These are phyloP conservation scores for Groenewaldozyma tartarivorans DNA, from an alignment of 805 yeast genomes.

Conservation along the genomic window DNA sequence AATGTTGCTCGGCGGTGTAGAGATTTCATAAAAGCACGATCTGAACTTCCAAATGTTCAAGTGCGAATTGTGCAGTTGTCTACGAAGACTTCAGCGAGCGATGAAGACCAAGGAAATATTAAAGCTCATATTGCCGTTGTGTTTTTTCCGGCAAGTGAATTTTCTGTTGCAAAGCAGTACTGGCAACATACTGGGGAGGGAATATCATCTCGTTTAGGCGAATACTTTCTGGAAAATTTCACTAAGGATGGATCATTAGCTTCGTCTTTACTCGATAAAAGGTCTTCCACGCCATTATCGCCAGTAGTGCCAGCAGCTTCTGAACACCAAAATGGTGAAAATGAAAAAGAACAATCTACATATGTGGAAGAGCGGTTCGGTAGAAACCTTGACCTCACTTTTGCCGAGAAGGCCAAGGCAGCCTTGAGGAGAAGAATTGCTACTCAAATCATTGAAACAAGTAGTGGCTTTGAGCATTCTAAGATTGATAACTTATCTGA, in stretches of 20 bases:
- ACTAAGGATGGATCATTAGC: slow-evolving; percentile 21
- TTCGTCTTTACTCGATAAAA: slow-evolving; percentile 1
- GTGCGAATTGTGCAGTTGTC: slow-evolving; percentile 65
- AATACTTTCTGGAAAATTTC: slow-evolving; percentile 51
- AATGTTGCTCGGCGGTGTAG: slow-evolving; percentile 77
- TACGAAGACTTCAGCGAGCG: slow-evolving; percentile 34
- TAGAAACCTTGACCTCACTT: slow-evolving; percentile 70
- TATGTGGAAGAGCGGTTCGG: slow-evolving; percentile 88
- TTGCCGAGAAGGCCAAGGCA: slow-evolving; percentile 63
- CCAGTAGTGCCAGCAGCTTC: neutral
- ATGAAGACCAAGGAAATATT: slow-evolving; percentile 29
- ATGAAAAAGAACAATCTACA: slow-evolving; percentile 40
- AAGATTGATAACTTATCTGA: slow-evolving; percentile 19
- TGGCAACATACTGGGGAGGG: slow-evolving; percentile 99
- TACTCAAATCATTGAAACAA: slow-evolving; percentile 43
- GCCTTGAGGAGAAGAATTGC: slow-evolving; percentile 71
- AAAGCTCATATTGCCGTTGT: slow-evolving; percentile 70
- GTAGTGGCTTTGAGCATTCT: slow-evolving; percentile 21
- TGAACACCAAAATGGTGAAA: slow-evolving; percentile 4
- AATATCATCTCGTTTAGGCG: slow-evolving; percentile 83
- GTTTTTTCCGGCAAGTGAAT: slow-evolving; percentile 57
- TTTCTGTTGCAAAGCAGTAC: slow-evolving; percentile 64
- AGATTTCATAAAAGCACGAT: slow-evolving; percentile 46
- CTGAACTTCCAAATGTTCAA: slow-evolving; percentile 20
- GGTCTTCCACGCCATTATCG: slow-evolving; percentile 4